A percentile compares a stretch with the other conserved stretches of the same genome.
These are phyloP conservation scores for Microbotryomycetes sp. DNA, from an alignment of 1,284 basidiomycete genomes.

Conservation along the genomic window DNA sequence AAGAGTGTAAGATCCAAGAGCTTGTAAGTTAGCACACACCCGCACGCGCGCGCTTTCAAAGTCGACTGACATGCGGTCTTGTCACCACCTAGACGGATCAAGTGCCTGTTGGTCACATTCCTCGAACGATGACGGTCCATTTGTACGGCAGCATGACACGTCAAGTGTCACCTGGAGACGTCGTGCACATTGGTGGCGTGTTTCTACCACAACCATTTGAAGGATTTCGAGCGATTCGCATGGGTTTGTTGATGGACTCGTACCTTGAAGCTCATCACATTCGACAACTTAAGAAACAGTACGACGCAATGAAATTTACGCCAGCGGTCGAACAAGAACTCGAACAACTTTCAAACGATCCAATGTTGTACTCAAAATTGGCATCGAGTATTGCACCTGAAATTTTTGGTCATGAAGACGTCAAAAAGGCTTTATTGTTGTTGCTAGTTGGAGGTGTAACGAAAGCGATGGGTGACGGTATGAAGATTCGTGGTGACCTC, in stretches of 20 bases:
- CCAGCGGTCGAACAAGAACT: conserved; percentile 72
- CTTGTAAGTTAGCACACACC: conserved; percentile 57
- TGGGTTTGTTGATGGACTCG: conserved; percentile 93
- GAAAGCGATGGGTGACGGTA: conserved; percentile 89
- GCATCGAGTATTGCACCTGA: conserved; percentile 82
- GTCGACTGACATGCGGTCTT: not conserved
- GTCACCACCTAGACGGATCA: conserved; percentile 70
- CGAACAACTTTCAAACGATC: conserved; percentile 64
- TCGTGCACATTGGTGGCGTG: conserved; percentile 82
- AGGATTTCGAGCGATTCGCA: conserved; percentile 80
- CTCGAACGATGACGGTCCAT: conserved; percentile 94
- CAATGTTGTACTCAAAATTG: conserved; percentile 71
- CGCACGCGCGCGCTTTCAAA: not conserved
- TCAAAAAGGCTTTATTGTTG: conserved; percentile 94
- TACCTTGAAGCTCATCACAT: conserved; percentile 90
- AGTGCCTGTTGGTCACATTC: conserved; percentile 98
- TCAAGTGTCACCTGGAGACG: conserved; percentile 89
- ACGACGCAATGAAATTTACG: conserved; percentile 86
- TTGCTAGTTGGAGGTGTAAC: conserved; percentile 93
- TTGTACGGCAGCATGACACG: conserved; percentile 85
- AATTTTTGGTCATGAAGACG: conserved; percentile 96
- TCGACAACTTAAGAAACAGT: conserved; percentile 95
- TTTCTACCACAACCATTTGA: conserved; percentile 87
- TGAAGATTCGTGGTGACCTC: conserved; percentile 98
- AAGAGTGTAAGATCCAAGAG: conserved; percentile 98